Base-by-base conservation (phyloP, 2,329 filamentous ascomycete species). In the Moelleriella libera region DNA sequence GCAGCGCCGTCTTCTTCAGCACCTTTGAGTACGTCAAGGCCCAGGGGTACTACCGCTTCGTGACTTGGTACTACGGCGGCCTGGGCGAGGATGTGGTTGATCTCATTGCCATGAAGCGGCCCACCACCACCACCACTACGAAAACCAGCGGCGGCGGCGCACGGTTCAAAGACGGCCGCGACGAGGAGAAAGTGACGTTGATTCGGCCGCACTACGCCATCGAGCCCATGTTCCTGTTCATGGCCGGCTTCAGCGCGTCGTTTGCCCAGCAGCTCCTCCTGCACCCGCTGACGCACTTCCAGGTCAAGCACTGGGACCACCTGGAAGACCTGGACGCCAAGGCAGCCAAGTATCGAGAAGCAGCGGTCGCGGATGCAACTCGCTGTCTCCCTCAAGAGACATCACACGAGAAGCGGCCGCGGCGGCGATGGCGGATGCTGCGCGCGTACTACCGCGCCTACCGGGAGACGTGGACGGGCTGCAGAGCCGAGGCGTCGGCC, bases 11-110 rank as follows among this genome's bases (percentile, higher is more conserved):
- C 14, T 87, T 87, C 70, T 89, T 89, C 63, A 77, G 75, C 55
- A 77, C 76, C 0, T 88, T 89, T 52, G 85, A 89, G 63, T 85
- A 79, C 44, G 68, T 88, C 57, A 88, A 88, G 60, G 81, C 79
- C 9, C 84, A 88, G 59, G 72, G 72, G 10, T 69, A 85, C 63
- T 87, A 87, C 62, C 68, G 68, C 43, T 88, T 84, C 57, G 76
- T 88, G 32, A 76, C 74, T 11, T 80, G 76, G 67, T 85, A 81
- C 59, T 88, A 88, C 54, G 77, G 80, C 30, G 72, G 71, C 1
- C 60, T 79, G 29, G 71, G 68, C 30, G 68, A 71, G 41, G 70
- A 77, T 34, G 69, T 68, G 10, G 64, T 80, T 46, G 67, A 76
- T 48, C 54, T 70, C 1, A 62, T 77, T 0, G 71, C 71, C 7